Evolutionary conservation across 495 filamentous ascomycete species (phyloP), one percentile per base, ranked within the genome.

Genomic region (Chaetomidium leptoderma): DNA sequence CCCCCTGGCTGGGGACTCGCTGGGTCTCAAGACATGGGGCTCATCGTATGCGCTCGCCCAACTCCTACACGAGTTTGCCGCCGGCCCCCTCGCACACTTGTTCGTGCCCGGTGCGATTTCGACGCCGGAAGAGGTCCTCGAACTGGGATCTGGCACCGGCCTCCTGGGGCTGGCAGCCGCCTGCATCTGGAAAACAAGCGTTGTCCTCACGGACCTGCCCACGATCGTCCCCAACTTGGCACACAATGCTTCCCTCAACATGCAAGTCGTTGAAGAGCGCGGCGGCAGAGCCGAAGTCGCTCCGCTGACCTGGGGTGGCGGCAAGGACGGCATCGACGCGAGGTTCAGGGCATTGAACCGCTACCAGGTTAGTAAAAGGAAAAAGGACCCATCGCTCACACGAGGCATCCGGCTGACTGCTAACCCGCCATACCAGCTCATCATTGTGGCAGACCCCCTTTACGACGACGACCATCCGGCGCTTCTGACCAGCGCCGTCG

Each of bases 11-110:
- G 83, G 86, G 3, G 93, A 96, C 69, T 86, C 92, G 55, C 80
- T 97, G 16, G 93, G 93, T 11, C 80, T 91, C 64, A 97, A 97
- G 66, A 97, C 92, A 0, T 96, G 92, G 92, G 84, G 88, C 0
- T 90, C 90, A 0, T 90, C 90, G 0, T 93, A 89, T 66, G 80
- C 95, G 3, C 85, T 98, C 17, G 87, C 93, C 0, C 88, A 85
- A 61, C 84, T 86, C 13, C 83, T 97, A 3, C 64, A 69, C 5
- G 49, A 62, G n/a, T 68, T 82, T 24, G 63, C 69, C 4, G 55
- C 60, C 23, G 63, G 62, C 0, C 66, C 70, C 10, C 61, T 81
- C 11, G 58, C 66, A 2, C 74, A 78, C 47, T 52, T 80, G 16
- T 59, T 80, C 47, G 3, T 32, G 29, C 55, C 33, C 4, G 56